phyloP scores from a whole-genome alignment of 2,329 filamentous ascomycete species.

The Plectosphaerella plurivora region DNA sequence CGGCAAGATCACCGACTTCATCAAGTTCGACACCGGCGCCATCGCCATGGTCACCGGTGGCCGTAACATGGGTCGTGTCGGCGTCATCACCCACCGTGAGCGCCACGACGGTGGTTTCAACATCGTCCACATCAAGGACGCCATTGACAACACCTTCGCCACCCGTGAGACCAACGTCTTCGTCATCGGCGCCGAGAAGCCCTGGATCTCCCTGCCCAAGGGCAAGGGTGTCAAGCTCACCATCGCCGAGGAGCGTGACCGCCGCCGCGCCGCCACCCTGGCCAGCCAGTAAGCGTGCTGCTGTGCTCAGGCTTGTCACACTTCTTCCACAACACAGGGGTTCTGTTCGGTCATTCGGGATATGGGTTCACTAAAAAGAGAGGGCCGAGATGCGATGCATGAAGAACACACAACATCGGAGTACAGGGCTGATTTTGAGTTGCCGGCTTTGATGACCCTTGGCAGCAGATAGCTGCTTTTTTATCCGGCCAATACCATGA shows the following conservation, averaged over 20 bases:
- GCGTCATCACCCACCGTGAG: slow-evolving; percentile 99
- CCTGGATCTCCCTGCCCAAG: slow-evolving; percentile 99
- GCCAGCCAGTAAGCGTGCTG: slow-evolving; percentile 42
- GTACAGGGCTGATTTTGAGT: slow-evolving; percentile 15
- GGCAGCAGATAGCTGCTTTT: slow-evolving; percentile 11
- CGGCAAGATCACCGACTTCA: slow-evolving; percentile 97
- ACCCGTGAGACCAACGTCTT: slow-evolving; percentile 99
- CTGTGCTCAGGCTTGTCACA: not conserved
- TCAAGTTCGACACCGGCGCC: slow-evolving; percentile 97
- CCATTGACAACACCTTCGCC: slow-evolving; percentile 99
- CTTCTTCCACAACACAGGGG: too few species aligned
- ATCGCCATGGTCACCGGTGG: slow-evolving; percentile 99
- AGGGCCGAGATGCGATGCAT: slow-evolving; percentile 13
- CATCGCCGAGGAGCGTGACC: slow-evolving; percentile 98
- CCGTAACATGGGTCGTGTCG: slow-evolving; percentile 99
- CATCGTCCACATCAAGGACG: slow-evolving; percentile 99
- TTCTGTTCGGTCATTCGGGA: slow-evolving; percentile 8
- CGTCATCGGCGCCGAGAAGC: slow-evolving; percentile 97
- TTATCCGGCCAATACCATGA: slow-evolving; percentile 14
- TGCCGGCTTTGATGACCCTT: slow-evolving; percentile 13
- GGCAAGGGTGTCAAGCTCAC: slow-evolving; percentile 99
- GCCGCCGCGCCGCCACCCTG: slow-evolving; percentile 68
- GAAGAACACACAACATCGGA: slow-evolving; percentile 11
- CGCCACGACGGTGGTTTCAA: slow-evolving; percentile 99
- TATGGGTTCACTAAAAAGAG: slow-evolving; percentile 6